phyloP scores from a whole-genome alignment of 1,284 basidiomycete genomes.

The Moesziomyces globuligerus region DNA sequence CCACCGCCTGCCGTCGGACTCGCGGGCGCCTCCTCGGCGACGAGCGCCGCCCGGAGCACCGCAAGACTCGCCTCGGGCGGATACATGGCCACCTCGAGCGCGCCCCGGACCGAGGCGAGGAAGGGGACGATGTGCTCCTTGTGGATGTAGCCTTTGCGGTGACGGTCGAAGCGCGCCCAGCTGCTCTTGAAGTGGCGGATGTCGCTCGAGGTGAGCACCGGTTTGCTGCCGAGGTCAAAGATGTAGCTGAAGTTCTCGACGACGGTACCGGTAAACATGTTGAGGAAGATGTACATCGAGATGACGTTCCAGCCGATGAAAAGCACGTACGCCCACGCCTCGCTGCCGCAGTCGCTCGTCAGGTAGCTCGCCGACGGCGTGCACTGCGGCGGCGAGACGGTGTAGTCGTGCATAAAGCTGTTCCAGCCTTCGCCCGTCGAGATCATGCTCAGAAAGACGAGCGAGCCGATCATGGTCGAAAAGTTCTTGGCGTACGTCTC shows the following conservation, averaged over 20 bases:
- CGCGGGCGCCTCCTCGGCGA: slow-evolving; percentile 1
- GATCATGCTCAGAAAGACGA: slow-evolving; percentile 81
- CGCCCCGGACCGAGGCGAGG: slow-evolving; percentile 70
- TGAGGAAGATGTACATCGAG: slow-evolving; percentile 86
- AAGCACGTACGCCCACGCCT: slow-evolving; percentile 82
- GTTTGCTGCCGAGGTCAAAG: slow-evolving; percentile 86
- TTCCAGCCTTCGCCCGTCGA: slow-evolving; percentile 70
- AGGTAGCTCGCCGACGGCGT: slow-evolving; percentile 74
- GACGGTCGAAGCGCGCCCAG: slow-evolving; percentile 86
- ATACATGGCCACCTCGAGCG: slow-evolving; percentile 59
- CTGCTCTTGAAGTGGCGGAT: slow-evolving; percentile 82
- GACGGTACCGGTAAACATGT: slow-evolving; percentile 80
- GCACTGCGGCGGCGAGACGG: slow-evolving; percentile 81
- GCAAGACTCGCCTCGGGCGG: slow-evolving; percentile 42
- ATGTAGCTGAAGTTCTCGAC: slow-evolving; percentile 98
- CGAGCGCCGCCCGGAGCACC: slow-evolving; percentile 29
- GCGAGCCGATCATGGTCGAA: slow-evolving; percentile 78
- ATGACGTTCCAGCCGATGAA: slow-evolving; percentile 97
- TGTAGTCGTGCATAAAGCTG: slow-evolving; percentile 67
- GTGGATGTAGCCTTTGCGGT: slow-evolving; percentile 81
- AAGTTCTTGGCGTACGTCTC: slow-evolving; percentile 84
- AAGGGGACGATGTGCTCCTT: slow-evolving; percentile 80
- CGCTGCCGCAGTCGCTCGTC: slow-evolving; percentile 88
- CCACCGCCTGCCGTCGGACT: slow-evolving; percentile 9
- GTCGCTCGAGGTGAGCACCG: slow-evolving; percentile 80